Evolutionary conservation across 805 yeast species (phyloP), one percentile per base, ranked within the genome.

Genomic region (Wickerhamomyces ciferrii): DNA sequence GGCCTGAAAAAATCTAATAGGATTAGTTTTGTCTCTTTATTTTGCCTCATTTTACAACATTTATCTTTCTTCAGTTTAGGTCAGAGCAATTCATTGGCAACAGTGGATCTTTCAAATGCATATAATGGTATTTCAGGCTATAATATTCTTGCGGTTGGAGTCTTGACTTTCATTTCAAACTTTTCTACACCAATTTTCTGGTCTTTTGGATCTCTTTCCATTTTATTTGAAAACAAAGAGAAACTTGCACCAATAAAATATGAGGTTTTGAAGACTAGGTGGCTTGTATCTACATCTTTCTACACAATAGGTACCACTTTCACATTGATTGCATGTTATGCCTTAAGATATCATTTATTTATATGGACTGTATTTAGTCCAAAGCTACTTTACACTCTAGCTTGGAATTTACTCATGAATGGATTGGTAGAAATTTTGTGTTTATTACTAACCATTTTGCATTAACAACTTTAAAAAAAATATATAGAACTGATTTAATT

Each of bases 281-380:
- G 55, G 54, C 35, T 48, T 2, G 25, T 47, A 2, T 50, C 51
- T 20, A 27, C 47, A 5, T 39, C 75, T 1, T 86, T 83, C 56
- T 86, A 85, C 60, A 68, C 84, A 2, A 52, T 83, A 1, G 69
- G 82, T 10, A 84, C 87, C 1, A 55, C 78, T 2, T 75, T 77
- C 39, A 73, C 89, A 43, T 61, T 87, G 39, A 67, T 70, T 0
- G 84, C 97, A 14, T 94, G 98, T 62, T 74, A 75, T 43, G 70
- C 77, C 19, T 72, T 91, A 54, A 73, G 96, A 54, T 86, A 83
- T 59, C 99, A 94, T 63, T 70, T 94, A 47, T 94, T 94, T 61
- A 86, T 94, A 10, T 94, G 99, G 99, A 91, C 98, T 2, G 99
- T 94, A 8, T 94, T 94, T 68, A 87, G 96, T 43, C 99, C 99